These are phyloP conservation scores for Cystobasidiaceae sp. DNA, from an alignment of 1,284 basidiomycete species.

Conservation along the genomic window DNA sequence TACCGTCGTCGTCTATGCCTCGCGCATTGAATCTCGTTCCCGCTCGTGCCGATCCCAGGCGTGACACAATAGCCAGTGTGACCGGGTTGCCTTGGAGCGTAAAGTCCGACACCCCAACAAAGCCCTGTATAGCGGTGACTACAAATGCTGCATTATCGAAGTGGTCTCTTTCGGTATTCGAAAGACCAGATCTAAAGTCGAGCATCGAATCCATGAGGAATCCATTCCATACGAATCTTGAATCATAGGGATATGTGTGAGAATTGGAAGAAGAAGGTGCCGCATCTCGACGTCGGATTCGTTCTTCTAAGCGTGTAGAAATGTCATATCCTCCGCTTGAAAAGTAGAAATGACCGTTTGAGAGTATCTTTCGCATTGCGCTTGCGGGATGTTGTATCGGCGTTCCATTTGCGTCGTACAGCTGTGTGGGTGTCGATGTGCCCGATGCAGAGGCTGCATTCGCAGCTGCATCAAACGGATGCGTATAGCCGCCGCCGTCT, in stretches of 20 bases:
- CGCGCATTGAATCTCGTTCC: constrained; percentile 96
- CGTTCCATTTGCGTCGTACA: constrained; percentile 15
- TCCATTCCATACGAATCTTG: constrained; percentile 42
- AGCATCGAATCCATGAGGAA: constrained; percentile 60
- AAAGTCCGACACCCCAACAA: constrained; percentile 66
- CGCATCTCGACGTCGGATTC: constrained; percentile 52
- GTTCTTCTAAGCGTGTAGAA: constrained; percentile 67
- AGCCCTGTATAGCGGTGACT: constrained; percentile 89
- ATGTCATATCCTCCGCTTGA: constrained; percentile 83
- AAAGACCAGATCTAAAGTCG: constrained; percentile 41
- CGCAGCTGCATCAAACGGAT: neutral
- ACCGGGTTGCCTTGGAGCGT: constrained; percentile 56
- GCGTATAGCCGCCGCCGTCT: neutral
- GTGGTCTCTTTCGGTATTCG: constrained; percentile 48
- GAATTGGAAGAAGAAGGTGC: constrained; percentile 13
- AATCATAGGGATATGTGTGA: constrained; percentile 49
- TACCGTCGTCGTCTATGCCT: constrained; percentile 95
- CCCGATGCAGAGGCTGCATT: constrained; percentile 7
- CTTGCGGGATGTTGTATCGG: constrained; percentile 83
- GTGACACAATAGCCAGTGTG: constrained; percentile 71
- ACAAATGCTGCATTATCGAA: constrained; percentile 48
- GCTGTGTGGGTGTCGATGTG: constrained; percentile 32
- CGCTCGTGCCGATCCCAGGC: constrained; percentile 89
- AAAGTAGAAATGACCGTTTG: constrained; percentile 90
- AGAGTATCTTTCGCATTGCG: constrained; percentile 83